These are phyloP conservation scores for Colletotrichum theobromicola DNA, from an alignment of 2,329 filamentous ascomycete species.

Conservation along the genomic window DNA sequence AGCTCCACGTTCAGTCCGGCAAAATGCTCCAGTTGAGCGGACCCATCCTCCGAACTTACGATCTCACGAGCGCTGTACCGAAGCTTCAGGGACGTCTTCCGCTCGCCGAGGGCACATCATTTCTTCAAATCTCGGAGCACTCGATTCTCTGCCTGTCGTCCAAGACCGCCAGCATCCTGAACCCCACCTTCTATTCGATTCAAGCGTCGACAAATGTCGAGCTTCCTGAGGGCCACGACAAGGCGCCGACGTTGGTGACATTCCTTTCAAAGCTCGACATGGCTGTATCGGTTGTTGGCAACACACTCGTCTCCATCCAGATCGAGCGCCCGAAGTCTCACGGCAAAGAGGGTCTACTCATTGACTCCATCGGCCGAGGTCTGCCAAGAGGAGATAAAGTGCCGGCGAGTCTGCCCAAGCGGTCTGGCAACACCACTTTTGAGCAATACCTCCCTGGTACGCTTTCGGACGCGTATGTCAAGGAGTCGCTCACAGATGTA, in stretches of 20 bases:
- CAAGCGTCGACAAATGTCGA: slow-evolving; percentile 55
- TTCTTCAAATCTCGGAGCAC: slow-evolving; percentile 70
- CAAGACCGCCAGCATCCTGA: slow-evolving; percentile 66
- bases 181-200: slow-evolving; percentile 70
- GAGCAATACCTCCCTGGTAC: slow-evolving; percentile 51
- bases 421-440: slow-evolving; percentile 5
- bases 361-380: slow-evolving; percentile 76
- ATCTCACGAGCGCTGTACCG: slow-evolving; percentile 67
- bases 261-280: slow-evolving; percentile 72
- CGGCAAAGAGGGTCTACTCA: slow-evolving; percentile 67
- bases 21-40: slow-evolving; percentile 64
- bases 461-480: slow-evolving; percentile 54
- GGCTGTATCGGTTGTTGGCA: slow-evolving; percentile 68
- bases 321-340: slow-evolving; percentile 65
- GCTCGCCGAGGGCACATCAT: slow-evolving; percentile 60
- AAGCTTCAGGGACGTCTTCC: slow-evolving; percentile 61
- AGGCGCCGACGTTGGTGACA: slow-evolving; percentile 49
- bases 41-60: slow-evolving; percentile 63
- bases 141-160: slow-evolving; percentile 68
- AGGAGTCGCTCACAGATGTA: slow-evolving; percentile 48
- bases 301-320: slow-evolving; percentile 71
- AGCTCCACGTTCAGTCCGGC: slow-evolving; percentile 68
- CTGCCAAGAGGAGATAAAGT: slow-evolving; percentile 23
- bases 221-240: slow-evolving; percentile 38
- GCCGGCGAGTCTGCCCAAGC: slow-evolving; percentile 8